phyloP scores from a whole-genome alignment of 2,329 filamentous ascomycete species.

The Nectriaceae sp. region DNA sequence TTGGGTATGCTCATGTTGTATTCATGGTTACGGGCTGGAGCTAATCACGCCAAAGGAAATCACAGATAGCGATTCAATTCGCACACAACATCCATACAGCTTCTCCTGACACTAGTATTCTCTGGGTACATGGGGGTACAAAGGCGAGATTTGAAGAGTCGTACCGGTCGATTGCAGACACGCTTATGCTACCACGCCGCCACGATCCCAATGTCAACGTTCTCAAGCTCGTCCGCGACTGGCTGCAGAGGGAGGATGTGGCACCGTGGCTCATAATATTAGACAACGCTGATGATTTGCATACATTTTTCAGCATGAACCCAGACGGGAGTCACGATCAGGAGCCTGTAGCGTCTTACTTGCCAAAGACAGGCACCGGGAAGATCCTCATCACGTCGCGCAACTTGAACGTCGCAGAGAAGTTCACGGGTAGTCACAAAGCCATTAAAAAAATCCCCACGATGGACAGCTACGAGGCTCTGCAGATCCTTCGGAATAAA shows the following conservation, averaged over 20 bases:
- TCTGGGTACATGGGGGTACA: neutral
- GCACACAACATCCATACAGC: neutral
- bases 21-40: neutral
- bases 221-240: neutral
- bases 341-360: slow-evolving; percentile 15
- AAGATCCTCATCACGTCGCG: slow-evolving; percentile 18
- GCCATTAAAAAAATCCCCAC: neutral
- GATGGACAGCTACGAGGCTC: neutral
- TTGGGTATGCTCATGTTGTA: neutral
- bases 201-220: neutral
- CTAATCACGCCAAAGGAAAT: neutral
- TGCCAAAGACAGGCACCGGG: slow-evolving; percentile 14
- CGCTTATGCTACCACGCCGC: neutral
- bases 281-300: neutral
- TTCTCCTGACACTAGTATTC: neutral
- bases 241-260: neutral
- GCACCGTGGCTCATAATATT: neutral
- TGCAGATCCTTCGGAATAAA: slow-evolving; percentile 6
- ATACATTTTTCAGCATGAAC: neutral
- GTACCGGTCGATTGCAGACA: neutral
- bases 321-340: neutral
- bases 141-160: neutral
- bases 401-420: slow-evolving; percentile 15
- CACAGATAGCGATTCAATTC: neutral
- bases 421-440: slow-evolving; percentile 9